These are phyloP conservation scores for Coprinopsis sp. DNA, from an alignment of 768 basidiomycete genomes.

Conservation along the genomic window DNA sequence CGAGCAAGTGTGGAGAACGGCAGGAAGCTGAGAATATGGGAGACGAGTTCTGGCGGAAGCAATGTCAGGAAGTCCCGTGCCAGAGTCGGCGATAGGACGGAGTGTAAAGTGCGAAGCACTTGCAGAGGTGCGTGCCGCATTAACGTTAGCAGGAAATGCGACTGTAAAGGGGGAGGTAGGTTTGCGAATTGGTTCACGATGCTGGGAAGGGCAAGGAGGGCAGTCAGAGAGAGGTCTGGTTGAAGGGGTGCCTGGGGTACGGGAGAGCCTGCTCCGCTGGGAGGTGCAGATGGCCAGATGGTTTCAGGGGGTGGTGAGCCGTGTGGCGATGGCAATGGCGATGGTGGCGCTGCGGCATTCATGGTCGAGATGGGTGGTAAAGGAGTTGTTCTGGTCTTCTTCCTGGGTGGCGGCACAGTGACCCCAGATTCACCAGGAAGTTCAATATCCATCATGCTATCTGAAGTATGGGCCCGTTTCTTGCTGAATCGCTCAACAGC, in stretches of 20 bases:
- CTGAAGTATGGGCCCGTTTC: constrained; percentile 68
- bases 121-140: constrained; percentile 88
- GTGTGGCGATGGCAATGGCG: constrained; percentile 80
- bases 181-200: constrained; percentile 76
- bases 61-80: constrained; percentile 93
- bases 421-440: constrained; percentile 37
- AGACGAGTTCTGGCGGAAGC: constrained; percentile 88
- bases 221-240: constrained; percentile 76
- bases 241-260: constrained; percentile 68
- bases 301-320: constrained; percentile 74
- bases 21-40: constrained; percentile 81
- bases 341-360: constrained; percentile 74
- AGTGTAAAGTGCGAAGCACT: constrained; percentile 84
- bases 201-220: constrained; percentile 81
- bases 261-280: constrained; percentile 74
- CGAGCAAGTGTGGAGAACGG: constrained; percentile 79
- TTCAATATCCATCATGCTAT: constrained; percentile 49
- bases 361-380: constrained; percentile 59
- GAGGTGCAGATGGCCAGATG: constrained; percentile 78
- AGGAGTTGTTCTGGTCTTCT: constrained; percentile 66
- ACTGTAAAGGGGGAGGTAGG: constrained; percentile 81
- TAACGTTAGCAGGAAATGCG: constrained; percentile 89
- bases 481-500: constrained; percentile 85
- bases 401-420: constrained; percentile 57
- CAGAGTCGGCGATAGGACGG: constrained; percentile 83